Base-by-base conservation (phyloP, 2,329 filamentous ascomycete genomes). In the Escovopsis weberi region DNA sequence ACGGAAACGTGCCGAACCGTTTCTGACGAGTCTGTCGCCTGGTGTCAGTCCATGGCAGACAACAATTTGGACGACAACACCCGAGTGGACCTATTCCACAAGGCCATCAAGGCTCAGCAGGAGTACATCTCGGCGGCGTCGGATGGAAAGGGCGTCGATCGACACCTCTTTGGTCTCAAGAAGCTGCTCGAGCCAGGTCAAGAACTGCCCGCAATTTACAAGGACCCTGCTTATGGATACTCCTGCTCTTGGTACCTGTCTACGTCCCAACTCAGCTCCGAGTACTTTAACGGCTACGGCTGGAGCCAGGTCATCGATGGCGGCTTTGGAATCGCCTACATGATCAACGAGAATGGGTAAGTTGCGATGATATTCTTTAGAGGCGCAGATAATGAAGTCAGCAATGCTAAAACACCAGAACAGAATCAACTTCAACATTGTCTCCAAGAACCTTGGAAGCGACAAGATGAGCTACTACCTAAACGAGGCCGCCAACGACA, bases 271-370 rank as follows among this genome's bases (percentile, higher is more conserved):
- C 69, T 98, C 60, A 91, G 83, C 65, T 88, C 82, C 32, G 93
- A 98, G 69, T 95, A 85, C 71, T 98, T 96, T 67, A 98, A 98
- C 61, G 91, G 93, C 23, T 98, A 98, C 64, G 91, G 91, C 38
- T 98, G 91, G 91, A 91, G 84, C 59, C 89, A 98, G 69, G 91
- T 98, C 41, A 83, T 96, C 43, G 88, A 96, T 57, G 85, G 82
- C 47, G 91, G 91, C 28, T 98, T 91, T 65, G 91, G 91, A 50
- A 94, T 98, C 58, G 91, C 91, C 34, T 98, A 98, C 62, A 98
- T 98, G 91, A 96, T 98, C 62, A 98, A 98, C 60, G 89, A 96
- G 72, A 94, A 95, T 64, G 88, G 78, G 82, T 85, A 59, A 62
- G 43, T 34, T 15, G 10, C 28, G 37, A 28, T 9, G 11, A 33